phyloP scores from a whole-genome alignment of 2,329 filamentous ascomycete genomes.

The Shiraia bambusicola region DNA sequence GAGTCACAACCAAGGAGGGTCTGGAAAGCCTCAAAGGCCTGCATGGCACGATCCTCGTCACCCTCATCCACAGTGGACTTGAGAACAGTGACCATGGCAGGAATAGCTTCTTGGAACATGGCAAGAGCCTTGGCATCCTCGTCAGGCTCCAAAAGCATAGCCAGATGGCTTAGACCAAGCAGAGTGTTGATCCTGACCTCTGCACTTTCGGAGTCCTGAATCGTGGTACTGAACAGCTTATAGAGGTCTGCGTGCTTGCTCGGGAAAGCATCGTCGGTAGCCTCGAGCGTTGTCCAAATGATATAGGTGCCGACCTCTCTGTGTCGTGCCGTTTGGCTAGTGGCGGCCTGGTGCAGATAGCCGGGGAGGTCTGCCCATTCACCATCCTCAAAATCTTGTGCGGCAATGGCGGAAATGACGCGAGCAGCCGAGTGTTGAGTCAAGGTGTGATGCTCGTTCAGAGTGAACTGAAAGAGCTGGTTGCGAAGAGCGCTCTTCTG shows the following conservation, averaged over 20 bases:
- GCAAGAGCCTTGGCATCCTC: conserved; percentile 74
- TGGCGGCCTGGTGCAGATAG: conserved; percentile 76
- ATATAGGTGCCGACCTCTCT: conserved; percentile 92
- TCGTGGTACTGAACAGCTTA: conserved; percentile 79
- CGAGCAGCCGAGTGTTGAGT: conserved; percentile 85
- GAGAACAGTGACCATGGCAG: conserved; percentile 84
- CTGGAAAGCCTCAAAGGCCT: conserved; percentile 96
- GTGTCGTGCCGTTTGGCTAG: conserved; percentile 71
- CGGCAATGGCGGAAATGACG: conserved; percentile 83
- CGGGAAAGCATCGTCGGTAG: conserved; percentile 79
- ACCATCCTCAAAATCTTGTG: conserved; percentile 81
- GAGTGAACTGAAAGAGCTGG: conserved; percentile 78
- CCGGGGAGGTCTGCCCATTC: conserved; percentile 82
- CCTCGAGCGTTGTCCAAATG: conserved; percentile 87
- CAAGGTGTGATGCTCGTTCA: conserved; percentile 74
- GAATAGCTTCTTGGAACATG: conserved; percentile 77
- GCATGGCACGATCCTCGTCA: conserved; percentile 85
- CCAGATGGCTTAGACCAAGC: conserved; percentile 82
- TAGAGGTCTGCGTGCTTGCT: conserved; percentile 81
- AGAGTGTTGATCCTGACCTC: conserved; percentile 95
- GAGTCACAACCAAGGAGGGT: conserved; percentile 89
- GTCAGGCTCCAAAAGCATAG: conserved; percentile 84
- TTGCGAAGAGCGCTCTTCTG: conserved; percentile 81
- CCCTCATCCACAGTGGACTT: conserved; percentile 77
- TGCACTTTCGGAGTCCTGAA: conserved; percentile 84